Evolutionary conservation across 2,329 filamentous ascomycete genomes (phyloP).

Genomic region (Chaetomiaceae sp.): DNA sequence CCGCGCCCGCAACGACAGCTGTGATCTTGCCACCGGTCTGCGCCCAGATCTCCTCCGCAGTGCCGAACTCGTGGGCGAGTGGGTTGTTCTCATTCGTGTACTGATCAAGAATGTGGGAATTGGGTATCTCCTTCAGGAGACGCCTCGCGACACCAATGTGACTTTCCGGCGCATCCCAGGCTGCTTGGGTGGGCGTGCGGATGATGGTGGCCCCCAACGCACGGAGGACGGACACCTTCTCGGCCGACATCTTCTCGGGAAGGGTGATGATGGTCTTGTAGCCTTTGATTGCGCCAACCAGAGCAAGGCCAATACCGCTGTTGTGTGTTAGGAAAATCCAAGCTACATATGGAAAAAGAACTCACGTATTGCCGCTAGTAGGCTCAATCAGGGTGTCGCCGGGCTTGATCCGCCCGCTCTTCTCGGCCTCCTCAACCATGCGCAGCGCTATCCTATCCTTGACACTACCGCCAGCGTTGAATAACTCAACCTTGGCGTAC

Average conservation of each 20-base stretch:
- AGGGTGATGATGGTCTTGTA: slow-evolving; percentile 99
- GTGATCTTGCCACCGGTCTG: slow-evolving; percentile 81
- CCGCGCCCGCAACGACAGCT: slow-evolving; percentile 84
- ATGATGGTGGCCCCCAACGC: slow-evolving; percentile 97
- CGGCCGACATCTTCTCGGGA: slow-evolving; percentile 98
- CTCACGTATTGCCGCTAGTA: slow-evolving; percentile 86
- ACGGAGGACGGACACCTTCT: slow-evolving; percentile 93
- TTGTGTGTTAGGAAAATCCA: slow-evolving; percentile 27
- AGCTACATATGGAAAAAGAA: slow-evolving; percentile 6
- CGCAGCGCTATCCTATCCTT: slow-evolving; percentile 94
- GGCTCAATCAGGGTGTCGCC: slow-evolving; percentile 97
- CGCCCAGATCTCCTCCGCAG: slow-evolving; percentile 91
- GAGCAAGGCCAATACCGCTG: slow-evolving; percentile 82
- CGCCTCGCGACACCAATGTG: slow-evolving; percentile 93
- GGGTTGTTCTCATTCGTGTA: slow-evolving; percentile 92
- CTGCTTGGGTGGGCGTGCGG: slow-evolving; percentile 90
- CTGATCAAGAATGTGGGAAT: slow-evolving; percentile 95
- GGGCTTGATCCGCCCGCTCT: slow-evolving; percentile 87
- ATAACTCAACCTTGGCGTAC: slow-evolving; percentile 87
- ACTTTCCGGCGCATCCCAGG: slow-evolving; percentile 89
- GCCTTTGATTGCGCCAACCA: slow-evolving; percentile 92
- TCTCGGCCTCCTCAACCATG: slow-evolving; percentile 96
- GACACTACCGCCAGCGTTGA: slow-evolving; percentile 90
- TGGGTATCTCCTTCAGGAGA: slow-evolving; percentile 91
- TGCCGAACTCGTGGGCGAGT: slow-evolving; percentile 86